phyloP scores from a whole-genome alignment of 805 yeast genomes.

The Candida adriatica region DNA sequence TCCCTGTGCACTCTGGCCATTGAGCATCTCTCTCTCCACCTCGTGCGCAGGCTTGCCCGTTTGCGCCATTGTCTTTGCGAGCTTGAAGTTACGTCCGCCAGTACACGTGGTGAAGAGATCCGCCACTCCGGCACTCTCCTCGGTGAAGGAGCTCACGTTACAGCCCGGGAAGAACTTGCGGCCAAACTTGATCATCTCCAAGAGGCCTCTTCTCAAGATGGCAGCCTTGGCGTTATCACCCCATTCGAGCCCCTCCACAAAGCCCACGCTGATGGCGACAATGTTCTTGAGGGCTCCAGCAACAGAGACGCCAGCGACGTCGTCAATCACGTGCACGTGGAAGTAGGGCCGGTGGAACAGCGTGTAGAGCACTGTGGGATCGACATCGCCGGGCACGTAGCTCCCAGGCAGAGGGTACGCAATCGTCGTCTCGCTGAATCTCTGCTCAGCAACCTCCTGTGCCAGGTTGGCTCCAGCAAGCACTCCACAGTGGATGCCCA shows the following conservation, averaged over 20 bases:
- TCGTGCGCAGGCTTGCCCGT: conserved; percentile 66
- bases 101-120: conserved; percentile 94
- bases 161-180: conserved; percentile 67
- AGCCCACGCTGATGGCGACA: conserved; percentile 91
- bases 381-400: conserved; percentile 66
- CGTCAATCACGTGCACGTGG: conserved; percentile 86
- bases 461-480: conserved; percentile 95
- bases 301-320: conserved; percentile 89
- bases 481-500: conserved; percentile 89
- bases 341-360: conserved; percentile 94
- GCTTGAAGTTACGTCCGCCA: conserved; percentile 91
- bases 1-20: conserved; percentile 96
- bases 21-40: conserved; percentile 74
- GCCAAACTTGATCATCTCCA: conserved; percentile 83
- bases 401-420: conserved; percentile 77
- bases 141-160: conserved; percentile 74
- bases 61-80: conserved; percentile 76
- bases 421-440: conserved; percentile 94
- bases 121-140: conserved; percentile 94
- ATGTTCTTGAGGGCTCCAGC: conserved; percentile 96
- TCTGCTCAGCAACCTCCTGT: conserved; percentile 86
- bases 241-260: conserved; percentile 96
- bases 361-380: conserved; percentile 60
- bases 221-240: conserved; percentile 98
- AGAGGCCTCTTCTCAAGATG: conserved; percentile 86